These are phyloP conservation scores for Xylariales sp. DNA, from an alignment of 2,329 filamentous ascomycete species.

Conservation along the genomic window DNA sequence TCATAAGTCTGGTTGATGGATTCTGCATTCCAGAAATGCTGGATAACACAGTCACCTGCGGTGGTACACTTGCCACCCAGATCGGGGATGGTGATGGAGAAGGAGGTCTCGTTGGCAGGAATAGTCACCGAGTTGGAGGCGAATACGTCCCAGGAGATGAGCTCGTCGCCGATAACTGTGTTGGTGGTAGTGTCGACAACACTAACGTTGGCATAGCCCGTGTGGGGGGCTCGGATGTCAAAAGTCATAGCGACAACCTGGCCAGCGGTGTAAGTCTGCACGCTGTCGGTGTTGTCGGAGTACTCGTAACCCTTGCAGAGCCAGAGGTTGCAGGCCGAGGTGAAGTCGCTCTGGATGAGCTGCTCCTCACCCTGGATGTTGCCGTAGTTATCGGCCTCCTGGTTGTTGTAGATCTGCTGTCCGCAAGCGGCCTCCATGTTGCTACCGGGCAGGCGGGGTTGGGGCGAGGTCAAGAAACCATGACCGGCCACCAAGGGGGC, in stretches of 20 bases:
- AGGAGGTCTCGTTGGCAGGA: slow-evolving; percentile 39
- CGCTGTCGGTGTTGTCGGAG: slow-evolving; percentile 46
- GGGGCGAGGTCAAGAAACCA: slow-evolving; percentile 45
- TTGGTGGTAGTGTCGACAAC: slow-evolving; percentile 46
- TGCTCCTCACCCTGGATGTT: slow-evolving; percentile 54
- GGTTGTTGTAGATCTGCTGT: slow-evolving; percentile 48
- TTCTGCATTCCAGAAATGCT: slow-evolving; percentile 48
- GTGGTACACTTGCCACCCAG: slow-evolving; percentile 37
- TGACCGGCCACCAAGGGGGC: slow-evolving; percentile 42
- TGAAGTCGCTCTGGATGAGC: slow-evolving; percentile 45
- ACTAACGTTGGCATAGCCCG: slow-evolving; percentile 50
- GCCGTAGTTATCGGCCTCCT: slow-evolving; percentile 44
- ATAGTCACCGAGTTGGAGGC: slow-evolving; percentile 40
- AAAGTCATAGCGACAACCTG: slow-evolving; percentile 37
- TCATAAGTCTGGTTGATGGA: slow-evolving; percentile 23
- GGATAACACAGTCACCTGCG: slow-evolving; percentile 44
- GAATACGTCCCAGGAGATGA: slow-evolving; percentile 45
- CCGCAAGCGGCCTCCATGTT: slow-evolving; percentile 50
- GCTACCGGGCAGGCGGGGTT: slow-evolving; percentile 42
- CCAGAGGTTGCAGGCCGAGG: slow-evolving; percentile 45
- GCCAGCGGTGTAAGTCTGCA: slow-evolving; percentile 47
- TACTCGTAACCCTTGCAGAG: slow-evolving; percentile 57
- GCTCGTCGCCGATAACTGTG: slow-evolving; percentile 39
- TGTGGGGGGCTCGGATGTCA: slow-evolving; percentile 48
- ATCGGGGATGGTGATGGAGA: slow-evolving; percentile 51